These are phyloP conservation scores for Coemansia sp. DNA, from an alignment of 192 early-diverging fungal species.

Conservation along the genomic window DNA sequence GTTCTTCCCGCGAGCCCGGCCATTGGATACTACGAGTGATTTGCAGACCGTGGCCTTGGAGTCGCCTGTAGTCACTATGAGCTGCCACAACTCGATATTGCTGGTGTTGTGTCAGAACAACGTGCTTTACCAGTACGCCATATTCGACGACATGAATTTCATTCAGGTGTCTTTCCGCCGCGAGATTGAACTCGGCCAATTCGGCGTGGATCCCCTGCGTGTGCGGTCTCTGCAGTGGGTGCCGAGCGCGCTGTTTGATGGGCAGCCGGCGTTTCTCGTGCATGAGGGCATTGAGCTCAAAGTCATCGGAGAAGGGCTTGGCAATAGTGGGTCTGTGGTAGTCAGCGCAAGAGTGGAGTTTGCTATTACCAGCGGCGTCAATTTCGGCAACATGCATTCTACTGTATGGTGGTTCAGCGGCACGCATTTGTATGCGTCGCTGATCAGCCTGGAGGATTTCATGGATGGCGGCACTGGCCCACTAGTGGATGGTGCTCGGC, in stretches of 20 bases:
- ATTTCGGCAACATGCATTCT: slow-evolving; percentile 57
- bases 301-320: slow-evolving; percentile 15
- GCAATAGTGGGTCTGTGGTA: background rate
- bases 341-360: slow-evolving; percentile 28
- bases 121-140: slow-evolving; percentile 29
- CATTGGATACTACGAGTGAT: slow-evolving; percentile 31
- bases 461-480: slow-evolving; percentile 33
- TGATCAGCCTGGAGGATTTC: slow-evolving; percentile 53
- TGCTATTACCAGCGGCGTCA: slow-evolving; percentile 40
- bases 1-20: slow-evolving; percentile 35
- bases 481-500: slow-evolving; percentile 2
- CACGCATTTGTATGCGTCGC: slow-evolving; percentile 32
- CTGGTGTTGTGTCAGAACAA: slow-evolving; percentile 25
- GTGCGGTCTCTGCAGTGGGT: slow-evolving; percentile 53
- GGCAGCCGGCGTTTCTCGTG: slow-evolving; percentile 35
- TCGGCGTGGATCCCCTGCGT: slow-evolving; percentile 12
- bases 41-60: slow-evolving; percentile 26
- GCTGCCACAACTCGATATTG: slow-evolving; percentile 33
- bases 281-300: slow-evolving; percentile 39
- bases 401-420: slow-evolving; percentile 54
- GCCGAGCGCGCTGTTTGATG: slow-evolving; percentile 44
- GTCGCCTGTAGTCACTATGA: slow-evolving; percentile 23
- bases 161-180: slow-evolving; percentile 31
- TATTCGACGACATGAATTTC: slow-evolving; percentile 33
- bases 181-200: slow-evolving; percentile 10